Evolutionary conservation across 352 stramenopile genomes (phyloP), one percentile per base, ranked within the genome.

Genomic region (Globisporangium spinosum): DNA sequence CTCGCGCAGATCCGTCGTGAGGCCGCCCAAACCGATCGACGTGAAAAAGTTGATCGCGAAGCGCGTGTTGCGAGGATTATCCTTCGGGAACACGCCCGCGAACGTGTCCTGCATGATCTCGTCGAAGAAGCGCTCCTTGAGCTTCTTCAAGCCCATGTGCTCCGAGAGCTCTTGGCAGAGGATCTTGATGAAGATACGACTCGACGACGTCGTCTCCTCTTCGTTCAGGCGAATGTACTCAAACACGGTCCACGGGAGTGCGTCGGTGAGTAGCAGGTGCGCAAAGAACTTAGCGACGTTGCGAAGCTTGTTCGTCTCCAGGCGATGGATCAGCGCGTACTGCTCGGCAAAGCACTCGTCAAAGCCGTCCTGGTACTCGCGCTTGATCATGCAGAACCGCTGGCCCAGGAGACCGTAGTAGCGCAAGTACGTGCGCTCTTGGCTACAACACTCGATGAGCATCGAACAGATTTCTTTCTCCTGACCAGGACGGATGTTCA

Each of bases 31-130:
- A 71, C 98, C 97, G 65, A 99, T 99, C 8, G 89, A 98, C 43
- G 98, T 99, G 83, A 99, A 99, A 76, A 99, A 99, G 70, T 99
- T 99, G 85, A 99, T 99, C 3, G 97, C 97, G 70, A 99, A 99
- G 22, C 97, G 93, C 62, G 97, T 99, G 77, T 99, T 98, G 53
- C 97, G 91, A 20, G 97, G 91, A 65, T 98, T 98, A 68, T 98
- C 97, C 62, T 90, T 98, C 0, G 98, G 97, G 69, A 99, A 99
- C 58, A 99, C 85, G 4, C 97, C 97, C 12, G 77, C 85, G 64
- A 98, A 99, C 68, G 90, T 97, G 15, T 91, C 68, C 68, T 82
- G 69, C 93, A 98, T 97, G 71, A 91, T 91, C 27, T 85, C 77
- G 66, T 98, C 94, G 34, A 97, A 76, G 77, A 99, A 98, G 8